Percentiles rank a stretch among this genome's conserved stretches.
These are phyloP conservation scores for Trametes villosa DNA, from an alignment of 768 basidiomycete genomes.

Conservation along the genomic window DNA sequence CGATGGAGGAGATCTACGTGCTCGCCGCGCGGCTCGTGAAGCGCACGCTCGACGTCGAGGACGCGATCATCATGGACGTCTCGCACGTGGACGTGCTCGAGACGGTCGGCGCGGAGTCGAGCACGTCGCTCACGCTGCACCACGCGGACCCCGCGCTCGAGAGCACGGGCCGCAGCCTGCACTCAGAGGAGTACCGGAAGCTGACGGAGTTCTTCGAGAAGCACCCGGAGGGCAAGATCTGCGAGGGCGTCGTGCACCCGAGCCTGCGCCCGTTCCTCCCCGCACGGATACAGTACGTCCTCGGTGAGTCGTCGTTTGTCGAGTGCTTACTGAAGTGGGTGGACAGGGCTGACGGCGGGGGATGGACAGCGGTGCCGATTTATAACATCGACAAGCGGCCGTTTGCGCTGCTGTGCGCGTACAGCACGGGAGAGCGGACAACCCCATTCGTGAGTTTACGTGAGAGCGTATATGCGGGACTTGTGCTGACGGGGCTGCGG, in stretches of 20 bases:
- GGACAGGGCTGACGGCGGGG: conserved; percentile 3
- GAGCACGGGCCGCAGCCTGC: conserved; percentile 52
- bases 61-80: conserved; percentile 90
- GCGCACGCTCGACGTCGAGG: conserved; percentile 90
- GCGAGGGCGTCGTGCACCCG: conserved; percentile 84
- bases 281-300: conserved; percentile 79
- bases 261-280: conserved; percentile 85
- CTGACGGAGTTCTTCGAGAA: conserved; percentile 79
- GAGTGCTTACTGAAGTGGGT: background rate
- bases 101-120: conserved; percentile 60
- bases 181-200: conserved; percentile 71
- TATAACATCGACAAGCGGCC: conserved; percentile 93
- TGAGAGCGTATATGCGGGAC: background rate
- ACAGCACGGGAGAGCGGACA: conserved; percentile 80
- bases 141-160: conserved; percentile 61
- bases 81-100: conserved; percentile 89
- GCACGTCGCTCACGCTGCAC: conserved; percentile 71
- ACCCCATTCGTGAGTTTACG: conserved; percentile 73
- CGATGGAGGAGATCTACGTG: conserved; percentile 91
- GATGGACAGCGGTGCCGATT: conserved; percentile 77
- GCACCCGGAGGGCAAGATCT: conserved; percentile 85
- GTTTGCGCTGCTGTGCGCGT: conserved; percentile 89
- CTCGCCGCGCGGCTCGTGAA: conserved; percentile 89
- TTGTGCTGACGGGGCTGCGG: background rate
- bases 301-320: conserved; percentile 58